Percentiles rank a stretch among this genome's conserved stretches.
Evolutionary conservation across 495 filamentous ascomycete species (phyloP).

Genomic region (Bombardia bombarda): DNA sequence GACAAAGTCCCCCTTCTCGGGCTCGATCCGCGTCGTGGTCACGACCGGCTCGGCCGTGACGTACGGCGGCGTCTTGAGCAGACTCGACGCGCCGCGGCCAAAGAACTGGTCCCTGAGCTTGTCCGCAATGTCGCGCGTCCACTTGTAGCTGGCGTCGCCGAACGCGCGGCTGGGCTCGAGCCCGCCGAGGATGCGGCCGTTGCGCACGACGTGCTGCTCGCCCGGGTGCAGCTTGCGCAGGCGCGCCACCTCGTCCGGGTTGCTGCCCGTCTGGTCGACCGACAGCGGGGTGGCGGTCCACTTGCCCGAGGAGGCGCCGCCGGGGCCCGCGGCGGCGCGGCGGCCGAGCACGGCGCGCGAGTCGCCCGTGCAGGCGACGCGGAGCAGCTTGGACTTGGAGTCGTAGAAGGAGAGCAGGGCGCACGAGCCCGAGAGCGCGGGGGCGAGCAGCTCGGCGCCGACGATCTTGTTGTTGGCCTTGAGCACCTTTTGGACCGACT

Average conservation of each 20-base stretch:
- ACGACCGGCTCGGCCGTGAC: conserved; percentile 95
- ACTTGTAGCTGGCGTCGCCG: conserved; percentile 95
- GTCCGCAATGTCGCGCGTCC: conserved; percentile 74
- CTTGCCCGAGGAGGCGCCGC: no score
- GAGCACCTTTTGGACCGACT: conserved; percentile 78
- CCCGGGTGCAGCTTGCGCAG: conserved; percentile 78
- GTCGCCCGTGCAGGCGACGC: conserved; percentile 91
- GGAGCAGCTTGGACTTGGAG: conserved; percentile 67
- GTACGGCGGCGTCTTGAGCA: conserved; percentile 87
- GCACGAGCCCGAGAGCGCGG: conserved; percentile 91
- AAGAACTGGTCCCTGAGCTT: conserved; percentile 79
- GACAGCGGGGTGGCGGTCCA: conserved; percentile 88
- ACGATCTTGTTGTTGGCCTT: conserved; percentile 78
- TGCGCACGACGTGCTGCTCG: conserved; percentile 73
- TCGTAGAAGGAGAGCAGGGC: conserved; percentile 97
- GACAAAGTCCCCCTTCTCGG: conserved; percentile 84
- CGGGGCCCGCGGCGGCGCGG: conserved; percentile 47
- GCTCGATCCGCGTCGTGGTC: conserved; percentile 90
- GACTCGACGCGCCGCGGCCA: conserved; percentile 60
- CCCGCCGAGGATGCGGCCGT: conserved; percentile 84
- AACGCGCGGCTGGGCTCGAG: conserved; percentile 91
- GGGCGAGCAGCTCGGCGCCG: conserved; percentile 85
- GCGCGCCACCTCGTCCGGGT: not conserved
- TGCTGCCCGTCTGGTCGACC: conserved; percentile 26
- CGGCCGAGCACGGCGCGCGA: conserved; percentile 88